Percentiles rank a stretch among this genome's conserved stretches.
These are phyloP conservation scores for Sugiyamaella floridensis DNA, from an alignment of 805 yeast genomes.

Conservation along the genomic window DNA sequence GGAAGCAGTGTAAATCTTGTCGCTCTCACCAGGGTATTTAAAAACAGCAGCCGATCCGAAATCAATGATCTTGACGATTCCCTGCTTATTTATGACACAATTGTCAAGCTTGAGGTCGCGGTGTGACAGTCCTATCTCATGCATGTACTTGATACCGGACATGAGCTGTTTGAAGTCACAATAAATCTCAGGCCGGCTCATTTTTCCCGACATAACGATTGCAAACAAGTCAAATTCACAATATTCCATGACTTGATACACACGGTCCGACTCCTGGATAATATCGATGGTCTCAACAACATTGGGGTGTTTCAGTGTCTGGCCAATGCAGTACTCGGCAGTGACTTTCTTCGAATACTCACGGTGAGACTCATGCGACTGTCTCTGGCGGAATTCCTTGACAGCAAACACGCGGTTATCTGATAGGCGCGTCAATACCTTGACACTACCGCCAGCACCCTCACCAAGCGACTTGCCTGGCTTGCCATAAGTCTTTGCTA, in stretches of 20 bases:
- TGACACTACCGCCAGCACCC: conserved; percentile 92
- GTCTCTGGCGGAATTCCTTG: conserved; percentile 79
- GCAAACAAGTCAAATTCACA: conserved; percentile 92
- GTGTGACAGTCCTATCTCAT: conserved; percentile 80
- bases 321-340: conserved; percentile 90
- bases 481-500: conserved; percentile 65
- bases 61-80: conserved; percentile 85
- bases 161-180: conserved; percentile 87
- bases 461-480: conserved; percentile 86
- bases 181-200: conserved; percentile 69
- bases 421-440: conserved; percentile 56
- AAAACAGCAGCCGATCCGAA: conserved; percentile 92
- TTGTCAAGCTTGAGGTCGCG: conserved; percentile 88
- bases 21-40: conserved; percentile 69
- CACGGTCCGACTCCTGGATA: conserved; percentile 78
- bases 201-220: conserved; percentile 86
- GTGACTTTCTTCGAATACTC: conserved; percentile 91
- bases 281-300: conserved; percentile 88
- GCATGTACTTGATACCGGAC: conserved; percentile 75
- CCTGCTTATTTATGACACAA: conserved; percentile 76
- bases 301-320: conserved; percentile 82
- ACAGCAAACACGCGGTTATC: conserved; percentile 81
- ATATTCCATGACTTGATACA: conserved; percentile 89
- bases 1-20: conserved; percentile 62
- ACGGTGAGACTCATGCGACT: conserved; percentile 64